These are phyloP conservation scores for Ceratobasidium sp. DNA, from an alignment of 1,284 basidiomycete genomes.

Conservation along the genomic window DNA sequence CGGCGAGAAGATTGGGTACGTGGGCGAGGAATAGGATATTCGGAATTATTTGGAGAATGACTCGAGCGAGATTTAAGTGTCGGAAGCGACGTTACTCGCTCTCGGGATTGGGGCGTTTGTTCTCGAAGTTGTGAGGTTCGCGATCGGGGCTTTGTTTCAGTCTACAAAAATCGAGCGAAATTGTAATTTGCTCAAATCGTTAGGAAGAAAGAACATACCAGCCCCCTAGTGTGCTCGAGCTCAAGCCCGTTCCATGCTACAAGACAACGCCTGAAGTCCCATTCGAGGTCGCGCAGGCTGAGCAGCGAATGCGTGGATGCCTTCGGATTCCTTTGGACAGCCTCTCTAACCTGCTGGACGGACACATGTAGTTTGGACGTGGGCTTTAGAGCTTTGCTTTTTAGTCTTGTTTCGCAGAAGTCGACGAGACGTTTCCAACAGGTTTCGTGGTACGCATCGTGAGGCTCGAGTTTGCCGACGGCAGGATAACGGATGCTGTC, in stretches of 20 bases:
- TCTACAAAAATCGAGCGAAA: no score
- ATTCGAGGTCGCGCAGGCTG: not conserved
- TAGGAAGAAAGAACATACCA: not conserved
- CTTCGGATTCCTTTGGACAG: not conserved
- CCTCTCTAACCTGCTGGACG: not conserved
- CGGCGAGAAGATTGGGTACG: no score
- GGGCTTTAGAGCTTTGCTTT: not conserved
- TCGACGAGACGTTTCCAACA: conserved; percentile 12
- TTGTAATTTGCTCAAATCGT: not conserved
- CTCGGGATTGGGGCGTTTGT: no score
- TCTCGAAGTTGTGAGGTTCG: no score
- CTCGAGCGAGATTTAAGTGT: no score
- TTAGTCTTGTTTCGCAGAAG: conserved; percentile 22
- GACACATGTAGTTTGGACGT: conserved; percentile 9
- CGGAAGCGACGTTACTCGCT: no score
- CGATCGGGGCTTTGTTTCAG: no score
- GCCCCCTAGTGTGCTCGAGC: not conserved
- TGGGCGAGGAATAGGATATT: no score
- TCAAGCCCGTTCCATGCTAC: not conserved
- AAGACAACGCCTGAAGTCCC: not conserved
- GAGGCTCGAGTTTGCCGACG: not conserved
- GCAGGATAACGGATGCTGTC: conserved; percentile 13
- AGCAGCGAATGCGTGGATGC: not conserved
- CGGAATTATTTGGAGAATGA: no score
- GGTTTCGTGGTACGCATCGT: conserved; percentile 23